A percentile compares a stretch with the other conserved stretches of the same genome.
Conservation (phyloP, 2,329 filamentous ascomycete species). For the Dothideomycetes sp. region DNA sequence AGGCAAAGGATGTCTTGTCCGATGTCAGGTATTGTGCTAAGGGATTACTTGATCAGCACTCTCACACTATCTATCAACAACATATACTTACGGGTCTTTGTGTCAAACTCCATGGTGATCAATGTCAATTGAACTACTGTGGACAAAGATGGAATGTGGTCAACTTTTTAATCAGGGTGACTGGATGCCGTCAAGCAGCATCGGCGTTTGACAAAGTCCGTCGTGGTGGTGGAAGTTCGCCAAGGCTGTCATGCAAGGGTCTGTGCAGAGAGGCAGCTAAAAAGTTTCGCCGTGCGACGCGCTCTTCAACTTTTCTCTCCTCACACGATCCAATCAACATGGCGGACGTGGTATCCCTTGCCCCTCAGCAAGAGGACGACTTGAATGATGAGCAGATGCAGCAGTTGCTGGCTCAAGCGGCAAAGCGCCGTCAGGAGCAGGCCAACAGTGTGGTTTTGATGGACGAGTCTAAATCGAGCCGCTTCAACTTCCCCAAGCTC, state of each 20-base stretch:
- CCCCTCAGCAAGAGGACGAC: conserved; percentile 26
- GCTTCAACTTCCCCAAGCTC: conserved; percentile 43
- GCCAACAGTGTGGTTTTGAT: conserved; percentile 21
- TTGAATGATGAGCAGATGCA: conserved; percentile 57
- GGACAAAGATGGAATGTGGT: background rate
- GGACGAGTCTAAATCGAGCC: conserved; percentile 17
- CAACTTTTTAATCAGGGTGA: background rate
- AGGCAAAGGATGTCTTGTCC: conserved; percentile 80
- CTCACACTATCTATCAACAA: background rate
- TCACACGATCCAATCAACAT: conserved; percentile 7
- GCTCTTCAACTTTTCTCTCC: background rate
- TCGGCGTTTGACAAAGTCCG: conserved; percentile 1
- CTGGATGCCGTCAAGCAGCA: conserved; percentile 4
- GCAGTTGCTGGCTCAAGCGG: conserved; percentile 54
- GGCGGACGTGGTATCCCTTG: conserved; percentile 9
- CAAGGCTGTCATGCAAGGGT: too few relatives aligned
- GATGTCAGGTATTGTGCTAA: conserved; percentile 67
- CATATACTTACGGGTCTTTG: conserved; percentile 55
- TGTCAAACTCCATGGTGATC: conserved; percentile 59
- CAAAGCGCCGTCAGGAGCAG: conserved; percentile 45
- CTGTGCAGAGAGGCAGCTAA: conserved; percentile 1
- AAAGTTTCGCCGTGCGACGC: conserved; percentile 3
- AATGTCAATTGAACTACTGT: background rate
- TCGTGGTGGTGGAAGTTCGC: too few relatives aligned
- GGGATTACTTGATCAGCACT: conserved; percentile 16